Evolutionary conservation across 2,329 filamentous ascomycete genomes (phyloP), one percentile per base, ranked within the genome.

Genomic region (Ceratocystis albifundus): DNA sequence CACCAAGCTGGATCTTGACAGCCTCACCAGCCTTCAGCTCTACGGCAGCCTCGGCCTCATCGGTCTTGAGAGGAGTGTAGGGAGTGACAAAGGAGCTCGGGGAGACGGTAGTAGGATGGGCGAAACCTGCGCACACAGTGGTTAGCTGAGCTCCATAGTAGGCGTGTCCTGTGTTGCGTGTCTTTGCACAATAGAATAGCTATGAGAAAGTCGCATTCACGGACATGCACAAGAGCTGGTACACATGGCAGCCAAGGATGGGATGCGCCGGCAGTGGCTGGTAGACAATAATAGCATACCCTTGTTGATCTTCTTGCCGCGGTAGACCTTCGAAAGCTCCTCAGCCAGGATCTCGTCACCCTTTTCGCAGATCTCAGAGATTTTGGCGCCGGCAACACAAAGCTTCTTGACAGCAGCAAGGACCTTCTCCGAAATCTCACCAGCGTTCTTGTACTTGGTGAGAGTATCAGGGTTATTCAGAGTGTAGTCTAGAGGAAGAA

Each of bases 371-470:
- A 99, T 84, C 72, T 90, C 87, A 72, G 97, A 84, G 73, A 97
- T 90, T 83, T 96, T 96, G 77, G 88, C 89, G 72, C 90, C 93
- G 70, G 93, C 88, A 69, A 89, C 82, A 75, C 90, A 85, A 70
- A 87, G 80, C 76, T 83, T 80, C 68, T 83, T 80, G 71, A 99
- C 93, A 72, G 88, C 88, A 73, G 91, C 90, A 71, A 99, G 85
- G 72, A 96, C 93, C 81, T 93, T 96, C 77, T 96, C 90, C 64
- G 93, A 94, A 78, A 99, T 97, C 76, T 89, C 83, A 70, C 89
- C 93, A 67, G 94, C 94, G 71, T 89, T 92, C 87, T 96, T 97
- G 84, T 97, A 97, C 84, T 97, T 99, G 79, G 94, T 97, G 73
- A 99, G 84, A 73, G 91, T 96, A 77, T 95, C 89, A 69, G 89